Base-by-base conservation (phyloP, 2,329 filamentous ascomycete species). In the Aspergillus udagawae region DNA sequence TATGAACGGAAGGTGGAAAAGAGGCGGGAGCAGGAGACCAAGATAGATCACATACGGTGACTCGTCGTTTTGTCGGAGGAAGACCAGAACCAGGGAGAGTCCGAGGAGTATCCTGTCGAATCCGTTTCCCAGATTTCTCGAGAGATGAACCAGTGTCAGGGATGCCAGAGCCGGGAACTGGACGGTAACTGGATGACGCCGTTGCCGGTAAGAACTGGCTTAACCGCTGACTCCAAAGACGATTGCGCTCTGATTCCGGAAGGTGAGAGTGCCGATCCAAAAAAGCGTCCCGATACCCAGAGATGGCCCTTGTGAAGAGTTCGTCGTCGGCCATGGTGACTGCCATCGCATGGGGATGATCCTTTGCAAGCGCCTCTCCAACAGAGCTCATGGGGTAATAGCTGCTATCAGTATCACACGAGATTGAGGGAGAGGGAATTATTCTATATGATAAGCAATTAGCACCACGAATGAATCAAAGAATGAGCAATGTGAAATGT, bases 11-110 rank as follows among this genome's bases (percentile, higher is more conserved):
- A 66, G 58, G 53, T 56, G 63, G 55, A 62, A 59, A 56, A 61
- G 60, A 66, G 62, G 63, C 62, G 66, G 65, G 65, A 73, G 66
- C 65, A 74, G 71, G 70, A 67, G 68, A 72, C 72, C 67, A 71
- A 70, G 70, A 68, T 70, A 70, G 68, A 70, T 70, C 65, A 76
- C 75, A 68, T 77, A 77, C 75, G 73, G 71, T 76, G 70, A 73
- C 75, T 73, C 74, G 73, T 70, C 75, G 74, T 70, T 77, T 77
- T 54, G 72, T 69, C 67, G 66, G 67, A 52, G 68, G 73, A 61
- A 69, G 67, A 69, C 69, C 69, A 69, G 71, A 71, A 66, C 67
- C 70, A 66, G 74, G 70, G 54, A 73, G 60, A 53, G 70, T 75
- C 64, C 72, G 71, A 52, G 74, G 73, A 57, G 69, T 70, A 60